These are phyloP conservation scores for Leccinum rimulosum DNA, from an alignment of 768 basidiomycete species.

Conservation along the genomic window DNA sequence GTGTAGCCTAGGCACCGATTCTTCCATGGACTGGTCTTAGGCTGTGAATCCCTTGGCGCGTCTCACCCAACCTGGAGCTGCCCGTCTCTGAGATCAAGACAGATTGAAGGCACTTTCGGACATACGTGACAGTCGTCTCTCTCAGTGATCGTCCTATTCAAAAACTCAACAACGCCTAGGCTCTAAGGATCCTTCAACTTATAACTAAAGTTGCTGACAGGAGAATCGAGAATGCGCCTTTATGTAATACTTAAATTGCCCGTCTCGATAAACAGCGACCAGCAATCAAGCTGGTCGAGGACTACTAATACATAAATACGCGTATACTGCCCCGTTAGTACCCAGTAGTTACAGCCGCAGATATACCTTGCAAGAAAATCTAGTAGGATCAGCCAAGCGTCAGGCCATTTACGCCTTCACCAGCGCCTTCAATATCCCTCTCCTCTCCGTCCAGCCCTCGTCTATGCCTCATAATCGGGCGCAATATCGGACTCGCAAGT, in stretches of 20 bases:
- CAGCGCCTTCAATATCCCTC: conserved; percentile 74
- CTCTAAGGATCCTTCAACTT: not conserved
- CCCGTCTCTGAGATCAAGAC: too few relatives aligned
- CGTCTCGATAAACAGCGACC: not conserved
- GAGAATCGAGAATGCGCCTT: not conserved
- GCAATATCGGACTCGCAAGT: conserved; percentile 73
- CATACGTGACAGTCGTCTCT: too few relatives aligned
- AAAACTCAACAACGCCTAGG: too few relatives aligned
- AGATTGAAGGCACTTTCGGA: too few relatives aligned
- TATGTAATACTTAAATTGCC: not conserved
- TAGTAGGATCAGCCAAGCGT: conserved; percentile 32
- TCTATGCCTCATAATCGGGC: conserved; percentile 59
- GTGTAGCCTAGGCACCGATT: too few relatives aligned
- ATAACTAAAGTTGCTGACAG: not conserved
- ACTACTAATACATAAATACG: conserved; percentile 5
- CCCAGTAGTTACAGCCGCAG: not conserved
- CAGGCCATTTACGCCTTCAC: conserved; percentile 70
- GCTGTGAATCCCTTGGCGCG: too few relatives aligned
- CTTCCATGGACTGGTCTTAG: too few relatives aligned
- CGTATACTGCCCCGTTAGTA: not conserved
- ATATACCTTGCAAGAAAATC: not conserved
- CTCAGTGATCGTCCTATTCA: not conserved
- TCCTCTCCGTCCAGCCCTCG: conserved; percentile 57
- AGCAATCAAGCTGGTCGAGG: not conserved
- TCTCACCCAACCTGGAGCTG: too few relatives aligned